Base-by-base conservation (phyloP, 2,329 filamentous ascomycete species). In the Colletotrichum tropicale region DNA sequence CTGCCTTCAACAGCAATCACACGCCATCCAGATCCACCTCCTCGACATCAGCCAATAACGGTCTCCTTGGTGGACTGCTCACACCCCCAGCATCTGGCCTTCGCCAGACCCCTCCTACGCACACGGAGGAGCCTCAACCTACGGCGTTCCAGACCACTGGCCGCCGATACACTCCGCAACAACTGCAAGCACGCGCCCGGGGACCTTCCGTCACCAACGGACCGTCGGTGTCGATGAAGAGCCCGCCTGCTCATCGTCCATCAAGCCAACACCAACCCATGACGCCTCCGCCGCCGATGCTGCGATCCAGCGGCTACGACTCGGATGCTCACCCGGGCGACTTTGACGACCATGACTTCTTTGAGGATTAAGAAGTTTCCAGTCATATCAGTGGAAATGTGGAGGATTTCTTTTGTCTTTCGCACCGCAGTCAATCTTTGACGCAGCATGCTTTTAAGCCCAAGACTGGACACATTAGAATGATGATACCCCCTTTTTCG, bases 41-140 rank as follows among this genome's bases (percentile, higher is more conserved):
- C 48, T 83, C 84, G 1, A 84, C 87, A 6, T 88, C 92, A 2
- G 64, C 52, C 21, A 67, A 71, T 64, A 89, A 91, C 70, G 91
- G 89, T 65, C 93, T 95, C 76, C 88, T 96, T 24, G 93, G 93
- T 1, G 96, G 96, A 2, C 91, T 98, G 26, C 89, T 98, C 88
- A 98, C 96, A 2, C 96, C 96, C n/a, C 96, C 96, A 6, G 92
- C 94, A 34, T 96, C 94, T 6, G 91, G 92, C 70, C 84, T 94
- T 64, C 93, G 94, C 58, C 92, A 92, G 78, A 91, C 89, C 4
- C 90, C 92, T 0, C 86, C 88, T 5, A 80, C 81, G 30, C 83
- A 87, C 70, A 81, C 82, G 48, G 85, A 80, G 77, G 82, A 83
- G 73, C 80, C 83, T 26, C 91, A 93, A 78, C 90, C 91, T 5